phyloP scores from a whole-genome alignment of 768 basidiomycete species.

The Leccinum fibrillosum region DNA sequence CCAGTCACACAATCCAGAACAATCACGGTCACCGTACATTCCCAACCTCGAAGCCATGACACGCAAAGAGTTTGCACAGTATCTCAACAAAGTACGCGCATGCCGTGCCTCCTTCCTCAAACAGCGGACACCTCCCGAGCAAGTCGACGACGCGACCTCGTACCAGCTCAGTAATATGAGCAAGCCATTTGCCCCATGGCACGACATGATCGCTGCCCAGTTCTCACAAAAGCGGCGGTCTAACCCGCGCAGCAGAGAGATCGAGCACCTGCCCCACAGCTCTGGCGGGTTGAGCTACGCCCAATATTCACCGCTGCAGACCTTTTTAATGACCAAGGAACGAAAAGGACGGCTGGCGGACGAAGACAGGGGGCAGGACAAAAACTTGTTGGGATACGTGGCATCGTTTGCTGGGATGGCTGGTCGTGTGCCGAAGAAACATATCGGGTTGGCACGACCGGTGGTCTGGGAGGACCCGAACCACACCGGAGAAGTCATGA shows the following conservation, averaged over 20 bases:
- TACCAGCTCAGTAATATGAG: conserved; percentile 27
- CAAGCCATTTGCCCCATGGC: conserved; percentile 22
- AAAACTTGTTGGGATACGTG: conserved; percentile 12
- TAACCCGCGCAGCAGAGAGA: conserved; percentile 30
- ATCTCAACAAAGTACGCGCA: conserved; percentile 56
- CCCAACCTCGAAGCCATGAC: conserved; percentile 64
- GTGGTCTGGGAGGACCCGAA: conserved; percentile 31
- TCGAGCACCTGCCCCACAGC: conserved; percentile 65
- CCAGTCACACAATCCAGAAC: conserved; percentile 10
- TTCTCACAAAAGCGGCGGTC: conserved; percentile 23
- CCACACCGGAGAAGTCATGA: conserved; percentile 27
- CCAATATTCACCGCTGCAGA: conserved; percentile 50
- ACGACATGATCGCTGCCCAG: conserved; percentile 21
- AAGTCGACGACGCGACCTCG: conserved; percentile 19
- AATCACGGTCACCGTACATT: conserved; percentile 30
- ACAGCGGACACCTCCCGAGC: conserved; percentile 18
- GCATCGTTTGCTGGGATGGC: conserved; percentile 34
- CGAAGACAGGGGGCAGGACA: conserved; percentile 14
- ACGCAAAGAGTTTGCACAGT: conserved; percentile 51
- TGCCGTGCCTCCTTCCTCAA: conserved; percentile 58
- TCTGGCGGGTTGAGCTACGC: conserved; percentile 63
- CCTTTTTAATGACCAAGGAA: conserved; percentile 45
- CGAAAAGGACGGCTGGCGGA: conserved; percentile 60
- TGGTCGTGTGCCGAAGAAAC: conserved; percentile 17
- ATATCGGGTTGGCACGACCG: conserved; percentile 13